Evolutionary conservation across 75 land plant species (phyloP).

Genomic region (Chamaecyparis obtusa): DNA sequence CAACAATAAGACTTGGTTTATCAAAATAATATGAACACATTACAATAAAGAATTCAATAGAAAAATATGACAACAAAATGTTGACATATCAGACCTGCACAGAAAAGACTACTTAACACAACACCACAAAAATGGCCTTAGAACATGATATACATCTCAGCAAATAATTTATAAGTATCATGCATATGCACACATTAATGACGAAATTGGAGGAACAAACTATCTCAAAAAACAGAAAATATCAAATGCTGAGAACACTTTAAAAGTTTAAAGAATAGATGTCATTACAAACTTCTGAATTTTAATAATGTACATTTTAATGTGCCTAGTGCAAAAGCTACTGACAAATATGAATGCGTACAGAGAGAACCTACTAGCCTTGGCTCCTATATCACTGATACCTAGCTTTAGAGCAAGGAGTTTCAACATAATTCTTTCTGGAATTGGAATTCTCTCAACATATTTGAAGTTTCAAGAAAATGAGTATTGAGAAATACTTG

Average conservation of each 20-base stretch:
- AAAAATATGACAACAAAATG: not conserved
- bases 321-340: not conserved
- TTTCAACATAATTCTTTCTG: not conserved
- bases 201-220: not conserved
- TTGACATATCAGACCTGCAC: not conserved
- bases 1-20: conserved; percentile 2
- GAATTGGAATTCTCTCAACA: not conserved
- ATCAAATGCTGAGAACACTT: not conserved
- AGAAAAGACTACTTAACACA: not conserved
- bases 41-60: not conserved
- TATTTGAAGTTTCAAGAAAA: not conserved
- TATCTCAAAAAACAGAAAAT: not conserved
- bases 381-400: not conserved
- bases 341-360: not conserved
- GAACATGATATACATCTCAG: not conserved
- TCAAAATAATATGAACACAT: not conserved
- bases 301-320: not conserved
- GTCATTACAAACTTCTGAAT: not conserved
- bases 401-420: not conserved
- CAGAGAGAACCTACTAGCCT: not conserved
- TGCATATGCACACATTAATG: not conserved
- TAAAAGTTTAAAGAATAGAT: no score
- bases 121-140: not conserved
- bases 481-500: not conserved
- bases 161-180: not conserved